Evolutionary conservation across 139 green algal species (phyloP), one percentile per base, ranked within the genome.

Genomic region (Micractinium sp.): DNA sequence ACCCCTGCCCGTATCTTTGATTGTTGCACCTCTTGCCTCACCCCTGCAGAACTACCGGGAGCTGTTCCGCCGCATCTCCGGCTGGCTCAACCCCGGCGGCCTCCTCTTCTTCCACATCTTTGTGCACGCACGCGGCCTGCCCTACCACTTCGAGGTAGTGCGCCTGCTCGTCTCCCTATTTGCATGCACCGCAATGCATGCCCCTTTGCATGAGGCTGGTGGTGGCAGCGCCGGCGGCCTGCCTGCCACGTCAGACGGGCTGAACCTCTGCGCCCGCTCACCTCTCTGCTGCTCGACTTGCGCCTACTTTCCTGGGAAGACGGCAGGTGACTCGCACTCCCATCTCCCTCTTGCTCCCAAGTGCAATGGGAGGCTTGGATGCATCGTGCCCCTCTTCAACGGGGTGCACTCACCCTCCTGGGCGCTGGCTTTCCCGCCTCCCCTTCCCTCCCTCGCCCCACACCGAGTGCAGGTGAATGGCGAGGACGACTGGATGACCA

Each of bases 31-130:
- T 18, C 31, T 19, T 86, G 53, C 4, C n/a, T 19, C 15, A 2
- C 80, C 92, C 83, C 89, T 93, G 92, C 92, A 94, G 90, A 96
- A 96, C 86, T 96, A 96, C 89, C 85, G 96, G 90, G 93, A 93
- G 88, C 90, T 98, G 47, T 93, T 99, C 85, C 29, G 81, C 15
- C 93, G 95, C 74, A 90, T 97, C 36, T 82, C 92, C 14, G 80
- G 19, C 2, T 99, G 97, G 97, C 92, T 99, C 47, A 94, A 91
- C 27, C 92, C 96, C 27, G 90, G 90, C 0, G 98, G 97, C 20
- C 86, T 93, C 73, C 90, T 99, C 36, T 99, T 99, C 92, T 93
- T 98, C 23, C 98, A 99, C 94, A 97, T 99, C 79, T 99, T 99
- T 82, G 93, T 94, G 38, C 97, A 98, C 94, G 93, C 94, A 67